A percentile compares a stretch with the other conserved stretches of the same genome.
Conservation (phyloP, 352 stramenopile species). For the Phytopythium cucurbitacearum region DNA sequence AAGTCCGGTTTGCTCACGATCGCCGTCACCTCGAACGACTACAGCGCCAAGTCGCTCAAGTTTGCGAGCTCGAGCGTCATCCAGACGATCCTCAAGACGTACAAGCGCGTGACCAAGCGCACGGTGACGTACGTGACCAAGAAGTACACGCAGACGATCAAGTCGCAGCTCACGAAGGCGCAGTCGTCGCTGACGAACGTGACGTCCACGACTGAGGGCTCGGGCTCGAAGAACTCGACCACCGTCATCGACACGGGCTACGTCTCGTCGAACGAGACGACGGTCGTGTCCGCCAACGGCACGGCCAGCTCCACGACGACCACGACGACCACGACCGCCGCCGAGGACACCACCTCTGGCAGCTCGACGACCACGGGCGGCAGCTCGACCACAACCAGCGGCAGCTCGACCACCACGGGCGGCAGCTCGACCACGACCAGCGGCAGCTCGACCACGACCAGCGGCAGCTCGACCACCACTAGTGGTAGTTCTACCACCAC, state of each 20-base stretch:
- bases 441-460: conserved; percentile 6
- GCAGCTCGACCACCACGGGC: conserved; percentile 10
- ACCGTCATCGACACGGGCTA: conserved; percentile 26
- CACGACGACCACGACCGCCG: conserved; percentile 10
- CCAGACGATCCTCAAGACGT: conserved; percentile 26
- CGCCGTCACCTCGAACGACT: conserved; percentile 33
- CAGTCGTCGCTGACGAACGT: conserved; percentile 20
- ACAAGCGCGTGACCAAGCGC: conserved; percentile 29
- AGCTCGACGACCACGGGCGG: not conserved
- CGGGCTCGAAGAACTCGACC: conserved; percentile 14
- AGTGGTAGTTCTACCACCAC: conserved; percentile 2
- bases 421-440: conserved; percentile 7
- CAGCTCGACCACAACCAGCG: conserved; percentile 7
- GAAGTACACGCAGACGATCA: conserved; percentile 28
- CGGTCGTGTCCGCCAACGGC: conserved; percentile 7
- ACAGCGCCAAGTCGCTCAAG: conserved; percentile 36
- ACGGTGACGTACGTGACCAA: conserved; percentile 29
- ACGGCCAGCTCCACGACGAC: conserved; percentile 14
- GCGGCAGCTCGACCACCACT: conserved; percentile 1
- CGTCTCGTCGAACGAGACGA: conserved; percentile 19
- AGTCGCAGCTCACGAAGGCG: conserved; percentile 21
- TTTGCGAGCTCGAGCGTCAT: conserved; percentile 47
- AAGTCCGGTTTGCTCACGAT: conserved; percentile 37
- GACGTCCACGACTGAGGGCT: conserved; percentile 18
- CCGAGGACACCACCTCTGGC: not conserved